Evolutionary conservation across 768 basidiomycete genomes (phyloP).

Genomic region (Naganishia vaughanmartiniae): DNA sequence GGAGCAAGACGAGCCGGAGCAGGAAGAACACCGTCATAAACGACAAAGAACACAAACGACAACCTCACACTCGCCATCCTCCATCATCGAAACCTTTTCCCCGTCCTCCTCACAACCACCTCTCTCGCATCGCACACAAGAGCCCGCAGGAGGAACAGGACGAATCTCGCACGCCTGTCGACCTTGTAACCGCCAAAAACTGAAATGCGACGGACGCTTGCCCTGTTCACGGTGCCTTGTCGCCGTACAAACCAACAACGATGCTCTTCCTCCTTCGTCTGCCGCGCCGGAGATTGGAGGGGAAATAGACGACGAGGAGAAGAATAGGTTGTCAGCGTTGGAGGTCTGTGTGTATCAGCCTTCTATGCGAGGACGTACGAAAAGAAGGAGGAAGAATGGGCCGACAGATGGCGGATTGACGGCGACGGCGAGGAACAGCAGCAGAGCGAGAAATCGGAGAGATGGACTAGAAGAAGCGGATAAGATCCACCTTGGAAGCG

Average conservation of each 20-base stretch:
- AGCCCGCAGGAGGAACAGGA: not conserved
- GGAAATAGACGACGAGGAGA: not conserved
- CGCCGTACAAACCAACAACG: not conserved
- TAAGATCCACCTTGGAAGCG: no score
- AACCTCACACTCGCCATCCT: no score
- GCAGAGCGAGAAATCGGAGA: no score
- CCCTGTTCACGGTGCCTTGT: slow-evolving; percentile 39
- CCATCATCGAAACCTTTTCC: no score
- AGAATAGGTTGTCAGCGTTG: not conserved
- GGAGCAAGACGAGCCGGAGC: no score
- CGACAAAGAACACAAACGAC: no score
- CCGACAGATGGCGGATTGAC: not conserved
- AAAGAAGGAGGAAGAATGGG: slow-evolving; percentile 7
- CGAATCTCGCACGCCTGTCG: slow-evolving; percentile 6
- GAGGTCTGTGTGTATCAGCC: slow-evolving; percentile 37
- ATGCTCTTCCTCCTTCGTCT: not conserved
- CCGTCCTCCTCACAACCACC: no score
- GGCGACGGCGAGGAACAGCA: not conserved
- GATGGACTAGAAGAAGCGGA: no score
- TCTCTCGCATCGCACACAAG: no score
- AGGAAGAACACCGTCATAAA: no score
- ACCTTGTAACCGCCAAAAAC: not conserved
- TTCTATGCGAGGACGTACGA: slow-evolving; percentile 38
- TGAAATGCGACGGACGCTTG: slow-evolving; percentile 34
- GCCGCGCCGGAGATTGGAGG: not conserved